These are phyloP conservation scores for Helichrysum umbraculigerum DNA, from an alignment of 129 eudicot genomes.

Conservation along the genomic window DNA sequence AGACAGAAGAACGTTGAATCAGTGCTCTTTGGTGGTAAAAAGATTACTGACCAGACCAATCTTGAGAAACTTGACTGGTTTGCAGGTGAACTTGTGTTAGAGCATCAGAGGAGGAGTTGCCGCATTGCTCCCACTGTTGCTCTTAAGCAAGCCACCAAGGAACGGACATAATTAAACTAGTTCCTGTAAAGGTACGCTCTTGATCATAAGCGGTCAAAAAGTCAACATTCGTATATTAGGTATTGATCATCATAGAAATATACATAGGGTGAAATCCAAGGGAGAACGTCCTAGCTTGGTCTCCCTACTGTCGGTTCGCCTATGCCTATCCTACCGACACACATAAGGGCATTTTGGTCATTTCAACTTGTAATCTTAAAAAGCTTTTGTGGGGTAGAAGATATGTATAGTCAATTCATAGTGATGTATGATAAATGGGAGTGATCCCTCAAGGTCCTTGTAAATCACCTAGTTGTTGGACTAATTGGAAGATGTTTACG, in stretches of 20 bases:
- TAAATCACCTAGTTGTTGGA: constrained; percentile 21
- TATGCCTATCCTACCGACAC: constrained; percentile 7
- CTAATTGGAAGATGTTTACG: constrained; percentile 4
- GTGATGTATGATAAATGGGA: constrained; percentile 1
- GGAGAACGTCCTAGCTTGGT: constrained; percentile 3
- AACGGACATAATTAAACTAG: constrained; percentile 28
- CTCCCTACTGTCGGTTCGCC: constrained; percentile 7
- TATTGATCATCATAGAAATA: neutral
- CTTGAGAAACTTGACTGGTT: constrained; percentile 91
- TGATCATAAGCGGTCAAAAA: neutral
- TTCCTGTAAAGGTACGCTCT: constrained; percentile 18
- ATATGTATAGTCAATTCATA: constrained; percentile 23
- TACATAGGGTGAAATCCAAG: constrained; percentile 5
- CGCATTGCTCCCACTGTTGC: constrained; percentile 99
- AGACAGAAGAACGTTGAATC: constrained; percentile 89
- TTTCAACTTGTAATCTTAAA: constrained; percentile 10
- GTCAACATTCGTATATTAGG: neutral
- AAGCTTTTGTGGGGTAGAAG: constrained; percentile 27
- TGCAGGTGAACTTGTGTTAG: constrained; percentile 88
- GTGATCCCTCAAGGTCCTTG: constrained; percentile 16
- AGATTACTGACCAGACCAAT: constrained; percentile 75
- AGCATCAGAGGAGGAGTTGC: constrained; percentile 94
- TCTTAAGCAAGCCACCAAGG: constrained; percentile 68
- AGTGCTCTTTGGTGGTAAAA: constrained; percentile 78
- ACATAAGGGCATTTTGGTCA: constrained; percentile 23